Base-by-base conservation (phyloP, 495 filamentous ascomycete species). In the Amphirosellinia nigrospora region DNA sequence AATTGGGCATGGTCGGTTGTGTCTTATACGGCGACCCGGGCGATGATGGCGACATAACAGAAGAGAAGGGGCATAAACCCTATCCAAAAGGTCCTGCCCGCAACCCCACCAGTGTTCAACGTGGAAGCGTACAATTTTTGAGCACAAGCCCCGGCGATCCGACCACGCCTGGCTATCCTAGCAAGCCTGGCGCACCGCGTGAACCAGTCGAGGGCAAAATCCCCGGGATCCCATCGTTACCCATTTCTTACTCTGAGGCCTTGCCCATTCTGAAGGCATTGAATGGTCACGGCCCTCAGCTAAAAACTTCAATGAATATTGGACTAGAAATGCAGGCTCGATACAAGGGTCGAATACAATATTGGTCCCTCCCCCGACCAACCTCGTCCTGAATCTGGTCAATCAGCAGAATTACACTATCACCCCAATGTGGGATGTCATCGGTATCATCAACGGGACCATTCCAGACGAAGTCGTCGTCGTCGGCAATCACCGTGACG, bases 401-500 rank as follows among this genome's bases (percentile, higher is more conserved):
- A 98, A 97, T 75, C 83, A 93, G 70, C 93, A 97, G 78, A 92
- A 97, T 52, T 97, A 98, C 73, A 88, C 91, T 26, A 96, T 86
- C 0, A 97, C 93, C 0, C 94, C 94, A 4, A 80, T 96, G 65
- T 99, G 96, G 96, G 93, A 99, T 72, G 93, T 96, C 15, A 96
- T 99, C 70, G 96, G 96, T 39, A 85, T 94, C 36, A 94, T 99
- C 79, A 97, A 97, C 68, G 96, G 96, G n/a, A 90, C 88, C 10
- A 89, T 97, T 63, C 83, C 89, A 0, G 79, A 86, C 58, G 95
- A 98, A 75, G 94, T 97, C 13, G 86, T 97, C 58, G 85, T 99
- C 8, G 81, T 98, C n/a, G 96, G 96, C 16, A 98, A 98, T 75
- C 96, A 99, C 76, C 90, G 94, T 16, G 96, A 99, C 82, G n/a